Evolutionary conservation across 2,329 filamentous ascomycete species (phyloP), one percentile per base, ranked within the genome.

Genomic region (Cadophora sp.): DNA sequence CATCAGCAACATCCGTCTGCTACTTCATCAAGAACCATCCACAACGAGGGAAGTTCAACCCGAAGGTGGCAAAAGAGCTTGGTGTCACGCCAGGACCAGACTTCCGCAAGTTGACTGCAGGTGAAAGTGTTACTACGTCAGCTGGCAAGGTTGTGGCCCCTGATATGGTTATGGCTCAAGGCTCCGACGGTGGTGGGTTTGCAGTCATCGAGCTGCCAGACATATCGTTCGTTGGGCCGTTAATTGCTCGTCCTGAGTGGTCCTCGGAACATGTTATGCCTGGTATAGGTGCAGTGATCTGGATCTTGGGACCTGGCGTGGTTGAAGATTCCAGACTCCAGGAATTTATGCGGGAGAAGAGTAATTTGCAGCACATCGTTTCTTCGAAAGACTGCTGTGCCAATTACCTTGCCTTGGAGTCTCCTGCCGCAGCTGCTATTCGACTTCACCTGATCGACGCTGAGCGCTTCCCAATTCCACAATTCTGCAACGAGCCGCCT

Each of bases 11-110:
- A 56, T 89, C 93, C 6, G 82, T 97, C 72, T 97, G 91, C 66
- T 99, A 99, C 78, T 90, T 99, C 66, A 85, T 97, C 76, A 92
- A 93, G 72, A 88, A 87, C 63, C 88, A 93, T 69, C 83, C 89
- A 45, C 85, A 91, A 63, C 87, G 96, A 63, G 96, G 96, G 62
- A 95, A 91, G 74, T 97, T 99, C 75, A 84, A 92, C 68, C 81
- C 87, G 0, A 77, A 84, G 58, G 87, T 83, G 66, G 95, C 94
- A 0, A 83, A 81, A 68, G 82, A 81, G 33, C 80, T 94, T 1
- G 90, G 90, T 1, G 85, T 98, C 0, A 79, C 80, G 22, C 84
- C 82, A 62, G 89, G 87, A 1, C 77, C 72, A 0, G 81, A 89
- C 59, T 96, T 85, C 78, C 82, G 82, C 43, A 73, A 78, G 14